Evolutionary conservation across 768 basidiomycete genomes (phyloP).

Genomic region (Lactifluus rugatus): DNA sequence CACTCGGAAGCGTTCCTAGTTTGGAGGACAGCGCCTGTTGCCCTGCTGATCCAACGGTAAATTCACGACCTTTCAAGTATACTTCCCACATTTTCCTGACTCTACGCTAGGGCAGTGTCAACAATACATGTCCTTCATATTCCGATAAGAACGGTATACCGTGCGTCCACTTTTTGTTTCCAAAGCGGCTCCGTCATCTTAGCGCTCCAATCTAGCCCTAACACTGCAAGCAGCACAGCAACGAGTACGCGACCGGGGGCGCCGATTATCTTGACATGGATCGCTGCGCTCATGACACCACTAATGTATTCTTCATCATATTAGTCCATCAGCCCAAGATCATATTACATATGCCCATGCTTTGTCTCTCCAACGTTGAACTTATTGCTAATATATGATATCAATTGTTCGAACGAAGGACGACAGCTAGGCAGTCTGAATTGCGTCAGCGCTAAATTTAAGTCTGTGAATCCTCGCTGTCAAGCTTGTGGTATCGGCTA

Average conservation of each 20-base stretch:
- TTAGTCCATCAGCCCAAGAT: background rate
- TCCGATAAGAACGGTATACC: slow-evolving; percentile 57
- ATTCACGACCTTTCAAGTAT: slow-evolving; percentile 15
- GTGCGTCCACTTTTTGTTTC: slow-evolving; percentile 32
- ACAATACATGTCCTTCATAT: slow-evolving; percentile 56
- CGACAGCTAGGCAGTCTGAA: background rate
- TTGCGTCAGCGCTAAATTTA: background rate
- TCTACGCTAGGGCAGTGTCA: slow-evolving; percentile 13
- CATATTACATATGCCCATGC: background rate
- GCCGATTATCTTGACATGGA: background rate
- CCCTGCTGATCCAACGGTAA: slow-evolving; percentile 55
- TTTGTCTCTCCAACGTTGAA: background rate
- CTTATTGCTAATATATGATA: background rate
- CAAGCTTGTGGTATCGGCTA: slow-evolving; percentile 14
- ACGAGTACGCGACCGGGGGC: background rate
- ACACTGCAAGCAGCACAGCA: slow-evolving; percentile 22
- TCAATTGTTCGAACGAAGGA: background rate
- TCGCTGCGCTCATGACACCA: background rate
- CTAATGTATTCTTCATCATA: background rate
- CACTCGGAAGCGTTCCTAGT: slow-evolving; percentile 56
- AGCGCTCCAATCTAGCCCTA: slow-evolving; percentile 23
- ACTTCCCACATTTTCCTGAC: background rate
- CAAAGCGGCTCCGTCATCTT: background rate
- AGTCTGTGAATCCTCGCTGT: slow-evolving; percentile 8
- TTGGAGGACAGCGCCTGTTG: slow-evolving; percentile 59